phyloP scores from a whole-genome alignment of 2,329 filamentous ascomycete genomes.

The Ramularia endophylla region DNA sequence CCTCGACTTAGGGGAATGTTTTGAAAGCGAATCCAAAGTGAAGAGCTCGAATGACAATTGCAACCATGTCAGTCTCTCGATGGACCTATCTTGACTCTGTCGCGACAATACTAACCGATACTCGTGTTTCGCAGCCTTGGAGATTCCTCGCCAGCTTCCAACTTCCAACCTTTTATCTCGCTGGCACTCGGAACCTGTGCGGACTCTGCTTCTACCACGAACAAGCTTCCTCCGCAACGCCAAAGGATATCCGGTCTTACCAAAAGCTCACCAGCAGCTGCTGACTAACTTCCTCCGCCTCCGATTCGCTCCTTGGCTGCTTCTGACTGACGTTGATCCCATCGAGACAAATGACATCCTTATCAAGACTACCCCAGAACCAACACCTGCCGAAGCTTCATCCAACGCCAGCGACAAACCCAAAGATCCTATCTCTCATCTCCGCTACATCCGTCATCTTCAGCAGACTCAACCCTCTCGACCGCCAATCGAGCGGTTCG shows the following conservation, averaged over 20 bases:
- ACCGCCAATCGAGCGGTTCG: slow-evolving; percentile 59
- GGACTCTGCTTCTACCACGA: slow-evolving; percentile 49
- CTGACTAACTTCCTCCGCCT: slow-evolving; percentile 54
- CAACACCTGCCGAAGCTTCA: slow-evolving; percentile 64
- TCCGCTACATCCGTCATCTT: slow-evolving; percentile 78
- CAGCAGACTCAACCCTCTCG: slow-evolving; percentile 71
- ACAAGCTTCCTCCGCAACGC: slow-evolving; percentile 53
- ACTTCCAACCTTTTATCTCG: slow-evolving; percentile 50
- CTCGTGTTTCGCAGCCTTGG: slow-evolving; percentile 43
- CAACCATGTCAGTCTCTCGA: slow-evolving; percentile 1
- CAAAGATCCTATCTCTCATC: slow-evolving; percentile 53
- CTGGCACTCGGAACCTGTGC: slow-evolving; percentile 59
- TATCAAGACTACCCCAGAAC: slow-evolving; percentile 33
- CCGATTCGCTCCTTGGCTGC: slow-evolving; percentile 53
- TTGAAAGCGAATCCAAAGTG: background rate
- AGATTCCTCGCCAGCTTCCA: slow-evolving; percentile 56
- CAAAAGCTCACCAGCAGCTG: slow-evolving; percentile 52
- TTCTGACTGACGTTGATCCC: slow-evolving; percentile 53
- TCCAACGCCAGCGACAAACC: slow-evolving; percentile 37
- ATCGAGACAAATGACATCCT: slow-evolving; percentile 27
- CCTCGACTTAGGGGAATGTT: background rate
- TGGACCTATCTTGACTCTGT: slow-evolving; percentile 5
- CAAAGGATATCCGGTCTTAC: slow-evolving; percentile 54
- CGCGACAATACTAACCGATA: background rate
- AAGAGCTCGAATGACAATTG: slow-evolving; percentile 6